phyloP scores from a whole-genome alignment of 2,329 filamentous ascomycete genomes.

The Pseudogymnoascus sp. region DNA sequence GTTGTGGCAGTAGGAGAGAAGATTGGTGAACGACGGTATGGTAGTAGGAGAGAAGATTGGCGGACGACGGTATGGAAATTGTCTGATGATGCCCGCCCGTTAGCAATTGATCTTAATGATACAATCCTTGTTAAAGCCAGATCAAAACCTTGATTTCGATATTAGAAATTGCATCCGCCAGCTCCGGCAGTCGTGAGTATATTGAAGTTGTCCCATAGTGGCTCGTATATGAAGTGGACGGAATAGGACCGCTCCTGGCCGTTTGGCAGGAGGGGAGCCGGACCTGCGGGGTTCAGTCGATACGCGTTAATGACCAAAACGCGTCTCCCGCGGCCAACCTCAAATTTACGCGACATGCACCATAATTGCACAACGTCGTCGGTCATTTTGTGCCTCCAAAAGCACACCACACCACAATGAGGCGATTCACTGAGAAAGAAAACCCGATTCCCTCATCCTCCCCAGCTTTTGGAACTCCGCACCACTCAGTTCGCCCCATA shows the following conservation, averaged over 20 bases:
- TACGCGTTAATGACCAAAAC: conserved; percentile 8
- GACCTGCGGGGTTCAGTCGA: neutral
- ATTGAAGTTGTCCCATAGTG: neutral
- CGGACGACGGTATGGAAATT: neutral
- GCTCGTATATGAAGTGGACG: neutral
- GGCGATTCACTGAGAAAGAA: conserved; percentile 1
- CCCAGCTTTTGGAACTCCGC: conserved; percentile 80
- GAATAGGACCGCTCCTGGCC: neutral
- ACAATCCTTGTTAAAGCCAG: neutral
- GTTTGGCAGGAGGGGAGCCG: neutral
- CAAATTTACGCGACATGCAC: conserved; percentile 7
- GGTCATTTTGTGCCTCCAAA: neutral
- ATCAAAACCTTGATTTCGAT: neutral
- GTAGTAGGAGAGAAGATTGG: neutral
- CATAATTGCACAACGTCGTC: conserved; percentile 1
- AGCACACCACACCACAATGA: neutral
- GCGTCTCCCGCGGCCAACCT: neutral
- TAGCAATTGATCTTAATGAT: neutral
- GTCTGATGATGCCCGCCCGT: neutral
- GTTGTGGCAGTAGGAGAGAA: neutral
- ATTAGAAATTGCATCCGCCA: neutral
- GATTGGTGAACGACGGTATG: neutral
- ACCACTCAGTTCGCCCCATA: conserved; percentile 65
- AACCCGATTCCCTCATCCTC: conserved; percentile 78
- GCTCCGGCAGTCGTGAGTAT: neutral